Conservation (phyloP, 768 basidiomycete species). For the Cantharellus cinnabarinus region DNA sequence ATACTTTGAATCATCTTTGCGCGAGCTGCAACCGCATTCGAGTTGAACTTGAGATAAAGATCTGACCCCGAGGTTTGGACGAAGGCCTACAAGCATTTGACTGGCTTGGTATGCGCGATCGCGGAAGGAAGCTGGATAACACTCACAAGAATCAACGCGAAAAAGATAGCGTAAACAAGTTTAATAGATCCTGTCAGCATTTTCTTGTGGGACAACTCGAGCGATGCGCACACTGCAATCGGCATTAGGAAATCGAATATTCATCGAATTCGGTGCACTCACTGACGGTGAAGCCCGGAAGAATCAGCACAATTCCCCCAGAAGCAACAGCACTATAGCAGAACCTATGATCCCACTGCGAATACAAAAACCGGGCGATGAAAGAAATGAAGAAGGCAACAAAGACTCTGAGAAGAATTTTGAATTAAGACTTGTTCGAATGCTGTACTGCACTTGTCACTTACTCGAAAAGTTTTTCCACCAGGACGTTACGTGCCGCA, state of each 20-base stretch:
- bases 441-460: neutral
- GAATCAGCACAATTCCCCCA: conserved; percentile 66
- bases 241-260: conserved; percentile 4
- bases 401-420: conserved; percentile 34
- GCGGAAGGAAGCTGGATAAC: neutral
- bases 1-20: neutral
- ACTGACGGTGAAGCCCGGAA: conserved; percentile 74
- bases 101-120: conserved; percentile 2
- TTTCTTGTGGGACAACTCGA: conserved; percentile 70
- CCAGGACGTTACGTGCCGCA: neutral
- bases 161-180: conserved; percentile 50
- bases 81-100: conserved; percentile 31
- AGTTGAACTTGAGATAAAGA: conserved; percentile 53
- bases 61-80: conserved; percentile 72
- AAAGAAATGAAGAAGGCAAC: conserved; percentile 69
- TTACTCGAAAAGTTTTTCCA: neutral
- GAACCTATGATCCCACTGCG: conserved; percentile 43
- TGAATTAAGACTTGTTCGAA: neutral
- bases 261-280: conserved; percentile 12
- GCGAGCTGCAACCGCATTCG: conserved; percentile 1
- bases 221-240: conserved; percentile 50
- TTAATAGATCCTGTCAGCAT: conserved; percentile 59
- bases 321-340: conserved; percentile 87
- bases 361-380: conserved; percentile 56
- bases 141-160: conserved; percentile 42